Evolutionary conservation across 2,329 filamentous ascomycete genomes (phyloP).

Genomic region (Aureobasidium vineae): DNA sequence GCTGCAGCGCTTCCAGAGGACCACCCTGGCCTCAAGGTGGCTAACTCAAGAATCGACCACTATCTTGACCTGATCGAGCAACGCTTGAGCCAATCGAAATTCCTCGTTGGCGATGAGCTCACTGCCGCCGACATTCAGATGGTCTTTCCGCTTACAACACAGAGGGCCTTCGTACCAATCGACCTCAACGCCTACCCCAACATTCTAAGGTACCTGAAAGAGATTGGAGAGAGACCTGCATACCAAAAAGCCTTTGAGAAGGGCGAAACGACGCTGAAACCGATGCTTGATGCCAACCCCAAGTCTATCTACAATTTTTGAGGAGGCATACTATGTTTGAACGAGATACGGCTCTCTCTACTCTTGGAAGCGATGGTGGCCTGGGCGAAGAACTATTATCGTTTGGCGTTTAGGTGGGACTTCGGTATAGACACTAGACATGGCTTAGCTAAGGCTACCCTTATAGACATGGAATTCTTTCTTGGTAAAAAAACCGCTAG

Average conservation of each 20-base stretch:
- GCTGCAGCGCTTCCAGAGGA: constrained; percentile 26
- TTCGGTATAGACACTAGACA: neutral
- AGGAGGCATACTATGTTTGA: neutral
- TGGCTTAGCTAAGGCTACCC: neutral
- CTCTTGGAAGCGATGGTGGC: neutral
- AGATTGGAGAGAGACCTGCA: constrained; percentile 47
- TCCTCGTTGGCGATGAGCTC: constrained; percentile 53
- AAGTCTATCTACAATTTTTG: neutral
- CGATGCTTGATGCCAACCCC: constrained; percentile 32
- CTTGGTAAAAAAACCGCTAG: neutral
- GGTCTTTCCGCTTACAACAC: constrained; percentile 53
- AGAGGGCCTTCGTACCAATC: constrained; percentile 47
- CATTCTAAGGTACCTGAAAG: constrained; percentile 49
- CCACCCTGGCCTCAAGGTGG: constrained; percentile 30
- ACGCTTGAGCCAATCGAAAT: constrained; percentile 44
- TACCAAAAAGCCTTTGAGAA: constrained; percentile 52
- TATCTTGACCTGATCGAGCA: constrained; percentile 44
- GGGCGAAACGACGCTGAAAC: constrained; percentile 50
- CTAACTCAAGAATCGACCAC: constrained; percentile 33
- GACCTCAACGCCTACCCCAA: constrained; percentile 45
- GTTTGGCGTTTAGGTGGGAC: neutral
- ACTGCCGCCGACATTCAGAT: constrained; percentile 57
- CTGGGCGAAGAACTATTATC: neutral
- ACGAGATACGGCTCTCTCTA: neutral
- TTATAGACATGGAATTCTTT: neutral